These are phyloP conservation scores for Trichoderma afroharzianum DNA, from an alignment of 2,329 filamentous ascomycete genomes.

Conservation along the genomic window DNA sequence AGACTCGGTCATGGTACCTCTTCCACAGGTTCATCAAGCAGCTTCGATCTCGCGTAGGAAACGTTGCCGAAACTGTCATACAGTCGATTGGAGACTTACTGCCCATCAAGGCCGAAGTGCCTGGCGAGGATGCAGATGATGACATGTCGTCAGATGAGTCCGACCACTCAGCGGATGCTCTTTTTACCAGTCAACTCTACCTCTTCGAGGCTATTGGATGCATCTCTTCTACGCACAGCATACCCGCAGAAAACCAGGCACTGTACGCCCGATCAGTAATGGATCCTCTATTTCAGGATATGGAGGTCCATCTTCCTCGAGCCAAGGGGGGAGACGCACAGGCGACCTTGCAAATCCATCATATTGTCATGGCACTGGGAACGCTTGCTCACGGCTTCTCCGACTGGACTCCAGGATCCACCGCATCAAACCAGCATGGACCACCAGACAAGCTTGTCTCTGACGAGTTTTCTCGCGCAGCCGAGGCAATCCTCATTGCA, in stretches of 20 bases:
- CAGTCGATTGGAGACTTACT: constrained; percentile 85
- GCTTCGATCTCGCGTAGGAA: constrained; percentile 76
- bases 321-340: constrained; percentile 80
- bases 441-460: constrained; percentile 66
- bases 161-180: constrained; percentile 81
- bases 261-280: constrained; percentile 84
- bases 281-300: constrained; percentile 83
- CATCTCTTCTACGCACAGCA: constrained; percentile 76
- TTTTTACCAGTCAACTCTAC: constrained; percentile 88
- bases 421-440: constrained; percentile 36
- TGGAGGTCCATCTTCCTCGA: constrained; percentile 72
- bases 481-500: constrained; percentile 85
- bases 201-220: constrained; percentile 93
- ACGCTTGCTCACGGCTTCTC: constrained; percentile 90
- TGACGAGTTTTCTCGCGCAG: constrained; percentile 78
- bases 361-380: constrained; percentile 93
- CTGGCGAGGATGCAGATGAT: constrained; percentile 72
- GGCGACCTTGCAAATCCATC: constrained; percentile 84
- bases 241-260: constrained; percentile 80
- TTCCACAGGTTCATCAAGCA: constrained; percentile 92
- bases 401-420: constrained; percentile 67
- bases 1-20: constrained; percentile 92
- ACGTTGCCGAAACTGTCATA: constrained; percentile 87
- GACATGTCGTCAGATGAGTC: constrained; percentile 95
- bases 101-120: constrained; percentile 84